Evolutionary conservation across 805 yeast species (phyloP), one percentile per base, ranked within the genome.

Genomic region (Starmerella potacharoeniae): DNA sequence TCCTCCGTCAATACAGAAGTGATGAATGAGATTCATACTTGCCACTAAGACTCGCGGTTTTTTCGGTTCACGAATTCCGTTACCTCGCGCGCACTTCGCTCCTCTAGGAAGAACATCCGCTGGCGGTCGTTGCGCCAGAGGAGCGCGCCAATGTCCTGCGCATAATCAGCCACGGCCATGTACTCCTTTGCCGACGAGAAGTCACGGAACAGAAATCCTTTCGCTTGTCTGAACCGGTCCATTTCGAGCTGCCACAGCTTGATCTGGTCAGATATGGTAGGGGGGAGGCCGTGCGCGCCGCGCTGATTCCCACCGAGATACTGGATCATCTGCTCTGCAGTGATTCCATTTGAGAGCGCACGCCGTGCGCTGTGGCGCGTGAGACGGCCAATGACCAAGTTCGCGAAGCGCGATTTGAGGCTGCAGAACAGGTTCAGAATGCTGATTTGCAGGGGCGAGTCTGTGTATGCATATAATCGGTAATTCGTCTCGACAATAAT

Each of bases 211-310:
- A 93, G 69, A 56, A 83, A 89, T 0, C 99, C 99, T 33, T 83
- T 87, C 51, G 81, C 85, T 0, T 93, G 79, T 62, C 85, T 82
- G 60, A 93, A 86, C 70, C 99, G 79, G 68, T 93, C 97, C 71
- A 90, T 71, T 67, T 93, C 99, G 57, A 93, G 74, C 72, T 93
- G 97, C 99, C 99, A 93, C 52, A 93, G 75, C 66, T 82, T 83
- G 62, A 93, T 86, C 68, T 93, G 99, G 69, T 93, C 99, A 1
- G 87, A 86, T n/a, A 93, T 95, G 0, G 96, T 93, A 0, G 97
- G 96, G 4, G 97, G 97, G 11, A 93, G 83, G 82, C 56, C 81
- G 63, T 59, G 77, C 66, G 60, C 81, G 33, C 83, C 75, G 54
- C 81, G 72, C 0, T 97, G 96, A 73, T 93, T 96, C 0, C 89